Base-by-base conservation (phyloP, 2,329 filamentous ascomycete species). In the Cladophialophora yegresii region DNA sequence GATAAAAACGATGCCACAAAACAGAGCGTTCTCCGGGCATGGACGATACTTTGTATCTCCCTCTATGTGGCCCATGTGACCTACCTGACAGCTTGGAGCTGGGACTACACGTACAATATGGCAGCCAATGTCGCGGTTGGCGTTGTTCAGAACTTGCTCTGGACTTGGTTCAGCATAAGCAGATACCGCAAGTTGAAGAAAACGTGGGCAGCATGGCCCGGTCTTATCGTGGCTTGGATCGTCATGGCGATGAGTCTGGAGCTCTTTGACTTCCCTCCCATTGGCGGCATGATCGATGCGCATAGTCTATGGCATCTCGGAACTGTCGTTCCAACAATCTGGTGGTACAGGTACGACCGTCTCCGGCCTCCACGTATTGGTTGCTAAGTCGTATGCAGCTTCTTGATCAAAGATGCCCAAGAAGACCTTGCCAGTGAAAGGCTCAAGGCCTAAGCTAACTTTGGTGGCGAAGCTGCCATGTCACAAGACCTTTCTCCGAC, bases 71-170 rank as follows among this genome's bases (percentile, higher is more conserved):
- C 84, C 61, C 95, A 99, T 75, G 87, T 97, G 54, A 84, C 81
- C 53, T 99, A 96, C 76, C 83, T 99, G 61, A 91, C 89, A 73
- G 86, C 92, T 71, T 91, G 93, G 82, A 82, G 83, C 20, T 99
- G 95, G 90, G 90, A 98, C 77, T 99, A 99, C 76, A 90, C 89
- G 4, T 99, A 99, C 80, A 99, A 99, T 76, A 98, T 99, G 92
- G 87, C 89, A 1, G 95, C 93, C 58, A 99, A 98, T 73, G 90
- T 99, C 22, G 86, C 84, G 2, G 85, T 90, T 10, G 95, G 95
- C 3, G 81, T 92, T 47, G 76, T 93, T 4, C 89, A 92, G 74
- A 96, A 98, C 72, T 58, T 88, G 3, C 79, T 98, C 63, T 98
- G 95, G 95, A 90, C 84, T 50, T 89, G 85, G 77, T 97, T 96